These are phyloP conservation scores for Boletus speciosus DNA, from an alignment of 768 basidiomycete genomes.

Conservation along the genomic window DNA sequence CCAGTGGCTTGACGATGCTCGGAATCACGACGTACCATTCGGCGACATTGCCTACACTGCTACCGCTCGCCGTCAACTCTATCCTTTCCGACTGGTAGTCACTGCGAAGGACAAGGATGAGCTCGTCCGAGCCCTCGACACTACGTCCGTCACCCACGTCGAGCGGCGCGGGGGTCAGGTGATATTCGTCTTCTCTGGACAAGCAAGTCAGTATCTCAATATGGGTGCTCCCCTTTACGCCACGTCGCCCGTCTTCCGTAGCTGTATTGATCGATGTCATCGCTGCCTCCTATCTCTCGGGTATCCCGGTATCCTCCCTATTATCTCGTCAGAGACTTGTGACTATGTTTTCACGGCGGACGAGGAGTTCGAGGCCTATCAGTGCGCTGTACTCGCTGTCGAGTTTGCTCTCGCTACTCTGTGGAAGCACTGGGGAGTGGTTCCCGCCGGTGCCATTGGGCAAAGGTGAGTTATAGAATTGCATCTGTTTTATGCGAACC, in stretches of 20 bases:
- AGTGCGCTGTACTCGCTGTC: constrained; percentile 56
- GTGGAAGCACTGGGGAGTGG: constrained; percentile 69
- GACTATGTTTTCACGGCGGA: constrained; percentile 20
- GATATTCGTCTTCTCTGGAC: constrained; percentile 72
- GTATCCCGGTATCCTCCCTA: constrained; percentile 46
- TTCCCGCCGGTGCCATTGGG: constrained; percentile 59
- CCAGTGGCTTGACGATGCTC: constrained; percentile 41
- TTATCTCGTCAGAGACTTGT: constrained; percentile 34
- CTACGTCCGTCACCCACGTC: constrained; percentile 33
- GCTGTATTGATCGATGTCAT: constrained; percentile 58
- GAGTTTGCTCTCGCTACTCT: constrained; percentile 60
- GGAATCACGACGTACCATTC: constrained; percentile 28
- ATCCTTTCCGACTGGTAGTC: constrained; percentile 50
- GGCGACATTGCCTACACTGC: constrained; percentile 62
- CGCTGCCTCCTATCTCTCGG: constrained; percentile 44
- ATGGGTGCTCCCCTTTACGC: constrained; percentile 62
- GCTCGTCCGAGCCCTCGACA: constrained; percentile 43
- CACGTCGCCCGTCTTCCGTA: constrained; percentile 45
- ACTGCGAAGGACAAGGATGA: constrained; percentile 43
- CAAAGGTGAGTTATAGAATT: constrained; percentile 53
- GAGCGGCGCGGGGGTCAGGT: constrained; percentile 31
- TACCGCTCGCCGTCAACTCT: constrained; percentile 61
- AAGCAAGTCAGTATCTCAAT: constrained; percentile 62
- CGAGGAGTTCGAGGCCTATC: constrained; percentile 45
- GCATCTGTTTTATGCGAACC: background rate